Percentiles rank a stretch among this genome's conserved stretches.
phyloP scores from a whole-genome alignment of 306 rosid genomes.

The Inga leiocalycina region DNA sequence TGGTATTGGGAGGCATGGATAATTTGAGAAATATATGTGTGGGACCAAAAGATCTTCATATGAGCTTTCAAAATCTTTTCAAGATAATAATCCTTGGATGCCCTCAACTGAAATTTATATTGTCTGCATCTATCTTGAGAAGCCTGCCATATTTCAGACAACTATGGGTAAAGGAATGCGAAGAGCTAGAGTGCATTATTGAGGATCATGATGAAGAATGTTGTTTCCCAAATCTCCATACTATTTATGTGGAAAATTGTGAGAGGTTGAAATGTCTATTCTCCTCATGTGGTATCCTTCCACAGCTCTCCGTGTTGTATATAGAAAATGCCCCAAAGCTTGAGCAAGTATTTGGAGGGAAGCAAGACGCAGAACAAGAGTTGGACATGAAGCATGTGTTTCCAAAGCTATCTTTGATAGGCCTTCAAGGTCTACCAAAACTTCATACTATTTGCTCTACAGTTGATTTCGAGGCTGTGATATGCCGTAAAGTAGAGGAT shows the following conservation, averaged over 20 bases:
- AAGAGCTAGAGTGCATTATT: too few relatives aligned
- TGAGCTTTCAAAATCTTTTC: slow-evolving; percentile 27
- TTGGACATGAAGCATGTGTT: neutral
- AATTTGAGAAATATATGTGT: slow-evolving; percentile 24
- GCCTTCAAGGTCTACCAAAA: neutral
- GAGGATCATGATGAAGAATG: too few relatives aligned
- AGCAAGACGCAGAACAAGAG: neutral
- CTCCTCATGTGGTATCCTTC: neutral
- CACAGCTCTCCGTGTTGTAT: neutral
- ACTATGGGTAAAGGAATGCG: too few relatives aligned
- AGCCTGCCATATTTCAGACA: too few relatives aligned
- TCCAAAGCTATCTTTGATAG: neutral
- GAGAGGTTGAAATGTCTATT: too few relatives aligned
- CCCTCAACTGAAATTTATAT: neutral
- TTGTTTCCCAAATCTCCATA: too few relatives aligned
- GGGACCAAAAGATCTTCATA: slow-evolving; percentile 1
- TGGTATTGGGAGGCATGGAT: neutral
- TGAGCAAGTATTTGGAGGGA: neutral
- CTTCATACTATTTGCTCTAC: too few relatives aligned
- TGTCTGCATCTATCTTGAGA: too few relatives aligned
- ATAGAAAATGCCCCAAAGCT: neutral
- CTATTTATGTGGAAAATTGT: too few relatives aligned
- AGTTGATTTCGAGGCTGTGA: too few relatives aligned
- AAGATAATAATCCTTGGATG: neutral
- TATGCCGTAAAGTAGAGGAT: too few relatives aligned